A percentile compares a stretch with the other conserved stretches of the same genome.
These are phyloP conservation scores for Vitis rupestris DNA, from an alignment of 164 flowering plant species.

Conservation along the genomic window DNA sequence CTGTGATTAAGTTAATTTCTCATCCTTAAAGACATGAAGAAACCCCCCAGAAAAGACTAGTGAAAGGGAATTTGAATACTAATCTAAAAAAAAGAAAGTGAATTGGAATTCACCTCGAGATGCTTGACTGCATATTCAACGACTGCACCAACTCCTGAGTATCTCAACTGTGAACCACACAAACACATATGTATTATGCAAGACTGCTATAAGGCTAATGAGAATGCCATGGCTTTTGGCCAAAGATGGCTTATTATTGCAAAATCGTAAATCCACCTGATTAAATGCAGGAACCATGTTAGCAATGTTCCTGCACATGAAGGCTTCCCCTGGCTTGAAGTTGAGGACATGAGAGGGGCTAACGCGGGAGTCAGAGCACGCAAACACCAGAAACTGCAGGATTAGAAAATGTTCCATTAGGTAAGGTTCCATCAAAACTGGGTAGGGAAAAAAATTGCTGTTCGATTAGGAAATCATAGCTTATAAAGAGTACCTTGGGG, in stretches of 20 bases:
- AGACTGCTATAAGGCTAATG: too few relatives aligned
- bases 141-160: conserved; percentile 64
- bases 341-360: conserved; percentile 48
- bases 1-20: conserved; percentile 5
- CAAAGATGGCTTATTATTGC: too few relatives aligned
- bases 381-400: conserved; percentile 54
- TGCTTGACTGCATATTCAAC: conserved; percentile 65
- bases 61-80: too few relatives aligned
- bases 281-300: conserved; percentile 56
- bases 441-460: neutral
- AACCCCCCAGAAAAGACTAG: too few relatives aligned
- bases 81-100: too few relatives aligned
- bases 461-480: neutral
- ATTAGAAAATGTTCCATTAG: neutral
- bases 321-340: conserved; percentile 61
- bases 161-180: conserved; percentile 32
- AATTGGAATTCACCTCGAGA: conserved; percentile 39
- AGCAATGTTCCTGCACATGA: conserved; percentile 50
- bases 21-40: too few relatives aligned
- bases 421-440: too few relatives aligned
- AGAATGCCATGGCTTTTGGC: too few relatives aligned
- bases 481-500: conserved; percentile 19
- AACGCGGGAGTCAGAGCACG: conserved; percentile 59
- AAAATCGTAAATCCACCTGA: conserved; percentile 20
- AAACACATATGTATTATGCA: neutral